Conservation (phyloP, 2,329 filamentous ascomycete genomes). For the Alternaria arborescens region DNA sequence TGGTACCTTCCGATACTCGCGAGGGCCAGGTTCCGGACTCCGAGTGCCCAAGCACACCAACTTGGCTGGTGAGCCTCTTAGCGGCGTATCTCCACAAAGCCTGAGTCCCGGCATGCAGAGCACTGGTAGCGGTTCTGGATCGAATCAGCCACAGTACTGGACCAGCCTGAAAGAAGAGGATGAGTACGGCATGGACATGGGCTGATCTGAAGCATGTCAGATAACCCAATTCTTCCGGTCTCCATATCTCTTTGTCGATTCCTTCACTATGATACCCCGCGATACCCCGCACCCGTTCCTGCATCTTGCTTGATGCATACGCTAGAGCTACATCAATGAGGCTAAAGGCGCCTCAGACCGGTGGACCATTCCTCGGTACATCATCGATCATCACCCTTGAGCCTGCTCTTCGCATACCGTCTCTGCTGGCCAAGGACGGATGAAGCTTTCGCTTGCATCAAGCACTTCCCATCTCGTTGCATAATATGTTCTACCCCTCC, state of each 20-base stretch:
- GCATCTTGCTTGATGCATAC: slow-evolving; percentile 41
- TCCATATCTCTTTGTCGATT: slow-evolving; percentile 31
- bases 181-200: slow-evolving; percentile 81
- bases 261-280: slow-evolving; percentile 47
- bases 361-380: slow-evolving; percentile 9
- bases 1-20: slow-evolving; percentile 82
- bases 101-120: slow-evolving; percentile 65
- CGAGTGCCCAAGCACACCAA: slow-evolving; percentile 94
- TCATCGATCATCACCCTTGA: background rate
- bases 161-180: slow-evolving; percentile 91
- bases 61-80: slow-evolving; percentile 79
- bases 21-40: slow-evolving; percentile 82
- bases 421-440: slow-evolving; percentile 48
- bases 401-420: slow-evolving; percentile 28
- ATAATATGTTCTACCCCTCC: slow-evolving; percentile 37
- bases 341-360: slow-evolving; percentile 10
- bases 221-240: slow-evolving; percentile 13
- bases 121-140: slow-evolving; percentile 69
- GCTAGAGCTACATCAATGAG: slow-evolving; percentile 20
- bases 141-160: slow-evolving; percentile 63
- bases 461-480: slow-evolving; percentile 40
- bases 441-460: slow-evolving; percentile 33
- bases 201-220: slow-evolving; percentile 36
- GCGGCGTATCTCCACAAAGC: slow-evolving; percentile 66
- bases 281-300: slow-evolving; percentile 45